These are phyloP conservation scores for Phylloporus rhodoxanthus DNA, from an alignment of 768 basidiomycete species.

Conservation along the genomic window DNA sequence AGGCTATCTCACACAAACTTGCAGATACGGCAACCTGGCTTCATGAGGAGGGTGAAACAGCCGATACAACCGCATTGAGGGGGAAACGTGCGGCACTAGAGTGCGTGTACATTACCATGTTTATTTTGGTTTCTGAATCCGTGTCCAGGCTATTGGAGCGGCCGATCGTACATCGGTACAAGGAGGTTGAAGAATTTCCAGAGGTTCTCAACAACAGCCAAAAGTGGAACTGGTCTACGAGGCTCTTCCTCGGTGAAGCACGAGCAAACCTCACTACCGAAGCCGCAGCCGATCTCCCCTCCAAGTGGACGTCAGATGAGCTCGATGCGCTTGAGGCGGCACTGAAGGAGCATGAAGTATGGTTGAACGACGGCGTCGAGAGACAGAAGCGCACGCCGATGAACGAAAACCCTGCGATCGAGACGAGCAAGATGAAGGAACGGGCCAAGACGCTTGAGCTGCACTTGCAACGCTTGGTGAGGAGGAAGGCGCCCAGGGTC, in stretches of 20 bases:
- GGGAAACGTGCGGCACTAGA: conserved; percentile 77
- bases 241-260: conserved; percentile 81
- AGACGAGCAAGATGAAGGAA: conserved; percentile 80
- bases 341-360: conserved; percentile 73
- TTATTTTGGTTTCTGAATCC: conserved; percentile 3
- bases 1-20: conserved; percentile 57
- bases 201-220: conserved; percentile 75
- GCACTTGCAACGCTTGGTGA: conserved; percentile 61
- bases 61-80: conserved; percentile 68
- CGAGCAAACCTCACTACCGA: conserved; percentile 66
- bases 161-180: conserved; percentile 81
- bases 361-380: conserved; percentile 79
- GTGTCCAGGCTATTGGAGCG: conserved; percentile 60
- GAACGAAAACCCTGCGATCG: conserved; percentile 82
- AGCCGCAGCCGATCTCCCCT: conserved; percentile 50
- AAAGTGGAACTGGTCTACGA: conserved; percentile 84
- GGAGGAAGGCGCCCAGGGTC: conserved; percentile 61
- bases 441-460: conserved; percentile 76
- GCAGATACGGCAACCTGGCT: conserved; percentile 81
- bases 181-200: conserved; percentile 84
- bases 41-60: conserved; percentile 74
- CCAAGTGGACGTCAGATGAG: conserved; percentile 85
- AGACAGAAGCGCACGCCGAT: conserved; percentile 69
- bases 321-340: conserved; percentile 71
- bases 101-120: conserved; percentile 41